Conservation (phyloP, 345 rosid species). For the Trapa incisa region DNA sequence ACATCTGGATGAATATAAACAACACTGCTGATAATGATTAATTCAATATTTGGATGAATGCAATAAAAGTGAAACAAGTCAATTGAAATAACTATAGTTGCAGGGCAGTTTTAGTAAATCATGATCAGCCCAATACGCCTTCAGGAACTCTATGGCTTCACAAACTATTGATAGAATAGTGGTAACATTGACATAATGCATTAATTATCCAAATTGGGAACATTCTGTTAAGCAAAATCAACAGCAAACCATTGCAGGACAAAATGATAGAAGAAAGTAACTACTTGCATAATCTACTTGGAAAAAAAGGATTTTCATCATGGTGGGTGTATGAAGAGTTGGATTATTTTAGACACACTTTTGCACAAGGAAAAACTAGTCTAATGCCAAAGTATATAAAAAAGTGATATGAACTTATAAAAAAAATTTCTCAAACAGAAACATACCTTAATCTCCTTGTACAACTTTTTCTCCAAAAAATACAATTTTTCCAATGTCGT, state of each 20-base stretch:
- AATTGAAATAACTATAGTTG: background rate
- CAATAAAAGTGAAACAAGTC: background rate
- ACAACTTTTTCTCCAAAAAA: conserved; percentile 86
- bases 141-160: no score
- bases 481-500: conserved; percentile 72
- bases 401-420: background rate
- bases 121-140: no score
- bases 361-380: background rate
- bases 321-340: background rate
- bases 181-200: background rate
- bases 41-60: no score
- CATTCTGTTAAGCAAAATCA: no score
- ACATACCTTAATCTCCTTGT: conserved; percentile 82
- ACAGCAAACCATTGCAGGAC: background rate
- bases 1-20: no score
- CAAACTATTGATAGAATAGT: no score
- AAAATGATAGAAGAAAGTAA: background rate
- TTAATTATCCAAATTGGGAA: no score
- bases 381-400: background rate
- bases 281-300: background rate
- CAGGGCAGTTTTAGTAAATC: no score
- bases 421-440: background rate
- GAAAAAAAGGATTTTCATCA: background rate
- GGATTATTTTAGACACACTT: background rate
- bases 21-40: no score